Evolutionary conservation across 345 rosid genomes (phyloP).

Genomic region (Capsella bursapastoris): DNA sequence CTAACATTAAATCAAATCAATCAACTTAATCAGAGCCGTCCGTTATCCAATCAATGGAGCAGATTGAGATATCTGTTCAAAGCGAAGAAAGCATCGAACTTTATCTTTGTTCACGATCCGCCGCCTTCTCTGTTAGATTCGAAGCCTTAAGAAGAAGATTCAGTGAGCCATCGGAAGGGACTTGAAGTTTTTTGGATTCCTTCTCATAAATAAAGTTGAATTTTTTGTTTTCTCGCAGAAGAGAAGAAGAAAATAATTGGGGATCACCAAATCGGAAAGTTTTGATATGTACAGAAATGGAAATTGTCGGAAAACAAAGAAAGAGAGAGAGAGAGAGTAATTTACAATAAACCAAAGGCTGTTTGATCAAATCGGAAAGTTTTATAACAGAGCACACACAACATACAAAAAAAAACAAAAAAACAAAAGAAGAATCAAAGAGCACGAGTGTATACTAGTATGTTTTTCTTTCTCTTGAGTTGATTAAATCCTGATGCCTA

Average conservation of each 20-base stretch:
- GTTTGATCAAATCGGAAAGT: conserved; percentile 24
- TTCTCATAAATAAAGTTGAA: neutral
- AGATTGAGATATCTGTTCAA: conserved; percentile 13
- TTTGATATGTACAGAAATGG: conserved; percentile 27
- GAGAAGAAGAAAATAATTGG: neutral
- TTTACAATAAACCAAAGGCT: conserved; percentile 29
- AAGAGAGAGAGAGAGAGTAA: conserved; percentile 8
- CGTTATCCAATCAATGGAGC: conserved; percentile 6
- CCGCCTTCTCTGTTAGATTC: conserved; percentile 21
- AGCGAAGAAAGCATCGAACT: conserved; percentile 3
- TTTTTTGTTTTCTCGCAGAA: neutral
- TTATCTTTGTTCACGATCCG: neutral
- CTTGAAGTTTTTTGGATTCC: neutral
- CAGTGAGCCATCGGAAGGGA: neutral
- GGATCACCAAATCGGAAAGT: conserved; percentile 22
- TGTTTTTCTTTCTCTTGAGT: neutral
- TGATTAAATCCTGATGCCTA: conserved; percentile 21
- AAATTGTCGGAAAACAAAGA: conserved; percentile 30
- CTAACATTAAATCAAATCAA: neutral
- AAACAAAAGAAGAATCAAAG: conserved; percentile 4
- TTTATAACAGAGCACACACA: conserved; percentile 30
- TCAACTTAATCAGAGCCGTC: conserved; percentile 23
- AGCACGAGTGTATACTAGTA: conserved; percentile 21
- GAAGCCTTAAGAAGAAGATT: conserved; percentile 12
- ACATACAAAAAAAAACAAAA: neutral